Percentiles rank a stretch among this genome's conserved stretches.
phyloP scores from a whole-genome alignment of 345 rosid species.

The Rhodamnia rubescens region DNA sequence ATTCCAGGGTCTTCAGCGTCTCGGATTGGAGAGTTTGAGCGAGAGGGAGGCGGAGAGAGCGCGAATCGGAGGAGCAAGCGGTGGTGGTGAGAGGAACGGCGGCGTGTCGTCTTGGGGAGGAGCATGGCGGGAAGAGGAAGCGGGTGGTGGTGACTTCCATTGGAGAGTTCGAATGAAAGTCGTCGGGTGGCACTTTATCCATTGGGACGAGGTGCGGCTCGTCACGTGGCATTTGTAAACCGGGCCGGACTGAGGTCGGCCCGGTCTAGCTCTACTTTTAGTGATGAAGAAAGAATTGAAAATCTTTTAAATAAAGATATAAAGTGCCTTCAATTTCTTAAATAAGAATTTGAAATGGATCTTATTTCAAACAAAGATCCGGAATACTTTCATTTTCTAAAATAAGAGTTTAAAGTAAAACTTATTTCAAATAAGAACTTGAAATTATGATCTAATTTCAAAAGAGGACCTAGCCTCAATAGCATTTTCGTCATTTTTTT shows the following conservation, averaged over 20 bases:
- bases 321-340: no score
- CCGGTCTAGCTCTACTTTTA: background rate
- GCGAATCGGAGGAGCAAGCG: slow-evolving; percentile 1
- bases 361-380: no score
- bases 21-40: slow-evolving; percentile 39
- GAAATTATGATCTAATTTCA: no score
- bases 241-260: background rate
- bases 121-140: background rate
- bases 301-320: no score
- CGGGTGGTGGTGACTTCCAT: background rate
- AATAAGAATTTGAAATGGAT: no score
- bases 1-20: slow-evolving; percentile 63
- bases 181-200: background rate
- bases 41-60: background rate
- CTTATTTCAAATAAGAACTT: no score
- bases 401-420: no score
- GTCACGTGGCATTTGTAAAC: background rate
- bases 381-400: no score
- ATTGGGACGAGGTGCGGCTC: background rate
- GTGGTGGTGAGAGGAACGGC: slow-evolving; percentile 7
- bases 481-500: no score
- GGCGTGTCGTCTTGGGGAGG: background rate
- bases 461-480: no score
- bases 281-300: no score
- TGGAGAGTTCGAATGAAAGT: background rate